Conservation (phyloP, 2,329 filamentous ascomycete genomes). For the Cordyceps farinosa region DNA sequence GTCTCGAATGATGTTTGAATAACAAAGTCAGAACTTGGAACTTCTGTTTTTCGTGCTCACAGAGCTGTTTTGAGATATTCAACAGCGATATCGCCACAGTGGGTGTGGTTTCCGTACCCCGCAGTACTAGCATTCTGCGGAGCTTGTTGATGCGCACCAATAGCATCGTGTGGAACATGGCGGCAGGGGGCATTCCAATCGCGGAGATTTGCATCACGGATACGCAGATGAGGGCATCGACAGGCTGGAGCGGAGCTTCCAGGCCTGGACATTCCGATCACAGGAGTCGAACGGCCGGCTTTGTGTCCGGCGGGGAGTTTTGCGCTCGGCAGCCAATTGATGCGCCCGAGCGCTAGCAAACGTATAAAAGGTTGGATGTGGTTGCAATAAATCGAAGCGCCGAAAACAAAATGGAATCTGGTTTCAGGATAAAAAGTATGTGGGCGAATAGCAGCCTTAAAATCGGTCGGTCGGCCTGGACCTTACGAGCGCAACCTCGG, state of each 20-base stretch:
- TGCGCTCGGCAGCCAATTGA: background rate
- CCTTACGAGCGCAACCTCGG: slow-evolving; percentile 1
- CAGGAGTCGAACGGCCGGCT: background rate
- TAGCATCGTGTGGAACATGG: slow-evolving; percentile 7
- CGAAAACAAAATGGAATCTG: background rate
- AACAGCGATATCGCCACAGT: slow-evolving; percentile 10
- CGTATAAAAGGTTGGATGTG: background rate
- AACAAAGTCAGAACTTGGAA: background rate
- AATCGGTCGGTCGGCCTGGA: background rate
- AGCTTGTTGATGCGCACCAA: slow-evolving; percentile 17
- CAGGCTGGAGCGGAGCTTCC: background rate
- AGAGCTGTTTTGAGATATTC: background rate
- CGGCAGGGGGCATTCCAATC: background rate
- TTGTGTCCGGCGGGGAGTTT: background rate
- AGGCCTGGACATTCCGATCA: background rate
- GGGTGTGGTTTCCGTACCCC: slow-evolving; percentile 6
- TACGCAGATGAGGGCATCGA: background rate
- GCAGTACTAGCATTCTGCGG: slow-evolving; percentile 7
- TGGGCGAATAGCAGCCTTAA: background rate
- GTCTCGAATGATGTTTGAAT: background rate
- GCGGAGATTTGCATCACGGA: background rate
- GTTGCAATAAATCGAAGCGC: background rate
- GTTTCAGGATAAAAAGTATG: background rate
- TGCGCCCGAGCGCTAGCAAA: background rate
- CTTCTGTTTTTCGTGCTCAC: no score